Percentiles rank a stretch among this genome's conserved stretches.
phyloP scores from a whole-genome alignment of 768 basidiomycete species.

The Amanita phalloides region DNA sequence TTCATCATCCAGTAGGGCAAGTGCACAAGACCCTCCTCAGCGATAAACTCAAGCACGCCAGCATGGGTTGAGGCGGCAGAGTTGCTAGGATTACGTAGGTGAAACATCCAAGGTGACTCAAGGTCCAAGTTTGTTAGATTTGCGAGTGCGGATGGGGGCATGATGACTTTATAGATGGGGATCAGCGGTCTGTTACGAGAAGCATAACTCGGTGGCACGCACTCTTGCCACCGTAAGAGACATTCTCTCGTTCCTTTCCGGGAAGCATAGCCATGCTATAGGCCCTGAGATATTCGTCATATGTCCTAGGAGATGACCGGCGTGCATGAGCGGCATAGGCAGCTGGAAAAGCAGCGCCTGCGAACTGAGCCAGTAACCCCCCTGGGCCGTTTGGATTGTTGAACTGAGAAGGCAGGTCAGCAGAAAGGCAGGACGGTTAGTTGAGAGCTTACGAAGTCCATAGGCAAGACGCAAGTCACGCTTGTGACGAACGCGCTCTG shows the following conservation, averaged over 20 bases:
- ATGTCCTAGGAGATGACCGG: slow-evolving; percentile 58
- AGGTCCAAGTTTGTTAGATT: slow-evolving; percentile 81
- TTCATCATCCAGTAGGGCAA: slow-evolving; percentile 99
- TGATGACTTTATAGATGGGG: slow-evolving; percentile 55
- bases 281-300: slow-evolving; percentile 89
- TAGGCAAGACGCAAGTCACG: slow-evolving; percentile 15
- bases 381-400: slow-evolving; percentile 42
- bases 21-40: slow-evolving; percentile 91
- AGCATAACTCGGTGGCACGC: slow-evolving; percentile 14
- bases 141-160: slow-evolving; percentile 94
- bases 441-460: slow-evolving; percentile 33
- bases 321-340: slow-evolving; percentile 35
- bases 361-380: slow-evolving; percentile 56
- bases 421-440: background rate
- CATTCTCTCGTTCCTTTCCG: slow-evolving; percentile 75
- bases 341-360: slow-evolving; percentile 52
- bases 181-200: background rate
- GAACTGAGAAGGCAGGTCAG: slow-evolving; percentile 18
- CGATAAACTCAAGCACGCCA: slow-evolving; percentile 98
- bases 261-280: slow-evolving; percentile 94
- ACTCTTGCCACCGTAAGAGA: slow-evolving; percentile 98
- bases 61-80: slow-evolving; percentile 83
- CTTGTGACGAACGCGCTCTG: slow-evolving; percentile 5
- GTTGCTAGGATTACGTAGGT: slow-evolving; percentile 85
- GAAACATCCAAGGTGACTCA: slow-evolving; percentile 92